Percentiles rank a stretch among this genome's conserved stretches.
Evolutionary conservation across 805 yeast genomes (phyloP).

Genomic region (Metschnikowia lochheadii): DNA sequence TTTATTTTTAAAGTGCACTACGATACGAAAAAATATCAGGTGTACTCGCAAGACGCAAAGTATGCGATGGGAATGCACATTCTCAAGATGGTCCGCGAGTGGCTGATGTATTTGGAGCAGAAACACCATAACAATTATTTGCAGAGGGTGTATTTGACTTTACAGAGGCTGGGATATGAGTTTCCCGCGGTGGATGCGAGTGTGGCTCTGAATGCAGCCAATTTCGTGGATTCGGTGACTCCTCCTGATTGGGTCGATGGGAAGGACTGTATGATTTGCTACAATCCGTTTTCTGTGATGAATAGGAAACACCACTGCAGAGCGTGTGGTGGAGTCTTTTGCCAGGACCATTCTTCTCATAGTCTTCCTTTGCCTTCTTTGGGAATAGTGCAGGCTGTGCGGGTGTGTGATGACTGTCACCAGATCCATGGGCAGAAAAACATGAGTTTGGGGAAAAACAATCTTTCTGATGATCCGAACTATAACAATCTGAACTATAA

Average conservation of each 20-base stretch:
- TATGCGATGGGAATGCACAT: conserved; percentile 52
- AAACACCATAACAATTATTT: conserved; percentile 58
- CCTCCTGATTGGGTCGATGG: conserved; percentile 99
- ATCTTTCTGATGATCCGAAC: too few relatives aligned
- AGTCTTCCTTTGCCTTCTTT: conserved; percentile 68
- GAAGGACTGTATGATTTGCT: conserved; percentile 92
- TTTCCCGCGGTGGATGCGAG: conserved; percentile 51
- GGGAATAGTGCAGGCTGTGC: conserved; percentile 83
- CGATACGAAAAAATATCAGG: conserved; percentile 24
- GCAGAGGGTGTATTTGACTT: conserved; percentile 53
- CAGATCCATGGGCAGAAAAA: conserved; percentile 41
- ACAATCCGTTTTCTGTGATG: conserved; percentile 69
- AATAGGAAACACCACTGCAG: conserved; percentile 96
- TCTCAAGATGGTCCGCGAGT: conserved; percentile 63
- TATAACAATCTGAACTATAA: too few relatives aligned
- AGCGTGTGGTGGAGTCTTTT: conserved; percentile 92
- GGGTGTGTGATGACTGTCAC: conserved; percentile 90
- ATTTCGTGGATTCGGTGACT: conserved; percentile 77
- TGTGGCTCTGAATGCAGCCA: conserved; percentile 34
- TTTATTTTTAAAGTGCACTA: conserved; percentile 37
- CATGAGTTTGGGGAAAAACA: too few relatives aligned
- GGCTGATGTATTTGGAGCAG: conserved; percentile 74
- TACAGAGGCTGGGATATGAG: conserved; percentile 57
- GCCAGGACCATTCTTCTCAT: conserved; percentile 80
- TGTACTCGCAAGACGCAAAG: conserved; percentile 23